phyloP scores from a whole-genome alignment of 495 filamentous ascomycete species.

The Lepraria neglecta region DNA sequence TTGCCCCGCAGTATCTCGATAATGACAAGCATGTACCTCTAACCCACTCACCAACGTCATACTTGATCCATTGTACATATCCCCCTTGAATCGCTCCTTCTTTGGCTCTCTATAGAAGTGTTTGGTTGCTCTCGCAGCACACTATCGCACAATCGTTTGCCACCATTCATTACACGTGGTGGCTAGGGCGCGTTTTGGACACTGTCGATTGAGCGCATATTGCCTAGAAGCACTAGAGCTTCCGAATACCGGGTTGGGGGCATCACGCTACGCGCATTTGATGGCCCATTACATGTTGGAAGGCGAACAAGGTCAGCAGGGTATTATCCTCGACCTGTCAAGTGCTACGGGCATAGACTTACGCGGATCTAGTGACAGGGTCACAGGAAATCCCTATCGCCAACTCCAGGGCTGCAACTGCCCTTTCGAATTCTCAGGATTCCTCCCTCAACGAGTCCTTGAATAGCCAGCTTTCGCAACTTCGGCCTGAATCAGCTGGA shows the following conservation, averaged over 20 bases:
- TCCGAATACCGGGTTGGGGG: background rate
- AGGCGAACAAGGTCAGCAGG: constrained; percentile 4
- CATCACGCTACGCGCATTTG: background rate
- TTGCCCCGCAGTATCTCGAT: too few relatives aligned
- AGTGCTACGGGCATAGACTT: background rate
- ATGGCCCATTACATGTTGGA: background rate
- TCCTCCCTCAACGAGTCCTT: constrained; percentile 22
- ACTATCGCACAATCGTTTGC: background rate
- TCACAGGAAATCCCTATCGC: background rate
- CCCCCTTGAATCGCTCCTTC: background rate
- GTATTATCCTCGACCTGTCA: too few relatives aligned
- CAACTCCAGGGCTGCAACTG: background rate
- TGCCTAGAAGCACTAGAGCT: background rate
- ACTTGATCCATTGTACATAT: too few relatives aligned
- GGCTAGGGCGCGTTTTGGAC: background rate
- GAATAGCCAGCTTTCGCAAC: constrained; percentile 15
- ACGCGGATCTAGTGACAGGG: constrained; percentile 1
- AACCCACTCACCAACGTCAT: too few relatives aligned
- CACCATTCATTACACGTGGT: background rate
- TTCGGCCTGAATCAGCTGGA: background rate
- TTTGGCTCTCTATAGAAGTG: background rate
- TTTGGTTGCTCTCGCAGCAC: background rate
- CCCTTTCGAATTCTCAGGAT: constrained; percentile 14
- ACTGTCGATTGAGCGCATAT: background rate
- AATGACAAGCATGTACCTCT: too few relatives aligned